Conservation (phyloP, 164 flowering plant genomes). For the Stephania yunnanensis region DNA sequence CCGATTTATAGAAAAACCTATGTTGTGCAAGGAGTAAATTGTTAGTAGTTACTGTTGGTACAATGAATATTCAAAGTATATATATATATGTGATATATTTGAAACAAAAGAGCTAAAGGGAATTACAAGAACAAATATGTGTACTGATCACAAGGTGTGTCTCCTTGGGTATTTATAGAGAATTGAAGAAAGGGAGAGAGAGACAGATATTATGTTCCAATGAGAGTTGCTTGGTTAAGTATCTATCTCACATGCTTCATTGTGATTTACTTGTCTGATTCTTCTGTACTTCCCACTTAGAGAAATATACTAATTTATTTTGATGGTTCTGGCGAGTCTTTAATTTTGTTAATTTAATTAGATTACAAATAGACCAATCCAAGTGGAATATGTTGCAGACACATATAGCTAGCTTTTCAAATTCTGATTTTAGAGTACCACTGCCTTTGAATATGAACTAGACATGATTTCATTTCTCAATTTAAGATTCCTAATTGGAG, state of each 20-base stretch:
- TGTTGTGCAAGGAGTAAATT: too few relatives aligned
- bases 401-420: not conserved
- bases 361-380: not conserved
- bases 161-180: not conserved
- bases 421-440: not conserved
- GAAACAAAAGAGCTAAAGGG: not conserved
- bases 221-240: not conserved
- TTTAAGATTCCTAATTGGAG: not conserved
- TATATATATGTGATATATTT: too few relatives aligned
- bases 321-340: slow-evolving; percentile 3
- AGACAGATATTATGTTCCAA: not conserved
- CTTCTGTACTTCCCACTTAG: slow-evolving; percentile 8
- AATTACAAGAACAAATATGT: not conserved
- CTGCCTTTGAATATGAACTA: not conserved
- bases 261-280: not conserved
- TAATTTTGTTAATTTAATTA: not conserved
- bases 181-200: not conserved
- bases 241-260: too few relatives aligned
- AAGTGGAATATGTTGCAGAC: not conserved
- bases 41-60: too few relatives aligned
- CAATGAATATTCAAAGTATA: not conserved
- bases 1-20: not conserved
- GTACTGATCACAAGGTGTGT: not conserved
- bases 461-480: not conserved
- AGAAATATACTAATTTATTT: slow-evolving; percentile 8